These are phyloP conservation scores for Eucalyptus pauciflora DNA, from an alignment of 345 rosid species.

Conservation along the genomic window DNA sequence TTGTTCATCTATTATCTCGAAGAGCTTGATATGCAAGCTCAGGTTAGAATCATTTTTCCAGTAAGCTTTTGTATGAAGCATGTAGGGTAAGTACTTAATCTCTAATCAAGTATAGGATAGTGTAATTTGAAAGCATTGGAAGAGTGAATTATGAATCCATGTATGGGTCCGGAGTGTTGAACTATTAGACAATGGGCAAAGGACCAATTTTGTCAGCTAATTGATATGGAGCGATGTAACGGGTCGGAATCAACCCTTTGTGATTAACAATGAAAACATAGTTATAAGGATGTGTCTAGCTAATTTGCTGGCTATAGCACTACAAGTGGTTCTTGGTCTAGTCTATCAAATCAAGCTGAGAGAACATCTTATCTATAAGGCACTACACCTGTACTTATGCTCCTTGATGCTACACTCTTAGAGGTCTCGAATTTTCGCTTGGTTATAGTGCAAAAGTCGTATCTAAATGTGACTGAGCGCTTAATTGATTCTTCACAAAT, in stretches of 20 bases:
- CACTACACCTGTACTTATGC: background rate
- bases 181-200: background rate
- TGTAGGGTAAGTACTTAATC: background rate
- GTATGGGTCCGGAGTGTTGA: background rate
- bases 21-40: background rate
- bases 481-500: background rate
- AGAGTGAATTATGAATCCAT: background rate
- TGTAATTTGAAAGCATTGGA: background rate
- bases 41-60: background rate
- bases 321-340: background rate
- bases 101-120: background rate
- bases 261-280: background rate
- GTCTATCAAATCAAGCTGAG: background rate
- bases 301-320: background rate
- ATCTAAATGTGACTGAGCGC: background rate
- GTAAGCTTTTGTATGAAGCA: background rate
- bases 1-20: background rate
- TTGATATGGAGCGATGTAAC: background rate
- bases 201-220: background rate
- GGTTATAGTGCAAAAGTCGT: background rate
- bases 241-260: background rate
- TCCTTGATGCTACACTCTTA: background rate
- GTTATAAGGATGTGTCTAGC: background rate
- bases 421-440: background rate
- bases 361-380: background rate